phyloP scores from a whole-genome alignment of 192 early-diverging fungal species.

The Backusella liffmaniae region DNA sequence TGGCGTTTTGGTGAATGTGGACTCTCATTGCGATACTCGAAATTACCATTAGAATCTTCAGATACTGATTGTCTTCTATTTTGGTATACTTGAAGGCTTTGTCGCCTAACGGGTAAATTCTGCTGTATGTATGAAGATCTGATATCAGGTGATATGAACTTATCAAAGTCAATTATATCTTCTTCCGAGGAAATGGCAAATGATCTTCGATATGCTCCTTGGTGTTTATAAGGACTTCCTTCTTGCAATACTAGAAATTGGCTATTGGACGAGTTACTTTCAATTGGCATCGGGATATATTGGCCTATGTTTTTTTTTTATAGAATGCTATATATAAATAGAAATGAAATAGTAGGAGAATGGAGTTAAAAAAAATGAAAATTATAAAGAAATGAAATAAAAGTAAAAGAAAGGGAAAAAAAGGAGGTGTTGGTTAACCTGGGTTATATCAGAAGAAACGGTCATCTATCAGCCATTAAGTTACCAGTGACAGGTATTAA shows the following conservation, averaged over 20 bases:
- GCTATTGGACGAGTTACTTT: background rate
- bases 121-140: constrained; percentile 25
- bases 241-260: background rate
- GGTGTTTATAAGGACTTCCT: background rate
- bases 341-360: background rate
- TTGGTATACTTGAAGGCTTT: constrained; percentile 25
- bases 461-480: background rate
- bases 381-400: background rate
- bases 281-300: background rate
- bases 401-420: background rate
- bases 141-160: background rate
- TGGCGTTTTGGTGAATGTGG: background rate
- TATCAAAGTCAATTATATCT: background rate
- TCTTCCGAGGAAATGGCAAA: background rate
- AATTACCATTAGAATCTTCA: background rate
- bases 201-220: constrained; percentile 7
- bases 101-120: constrained; percentile 30
- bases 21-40: background rate
- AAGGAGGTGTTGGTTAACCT: background rate
- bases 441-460: background rate
- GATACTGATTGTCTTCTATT: background rate
- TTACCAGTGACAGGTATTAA: background rate
- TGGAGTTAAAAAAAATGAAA: background rate
- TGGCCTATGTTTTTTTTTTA: background rate
- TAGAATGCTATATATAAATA: background rate